Conservation (phyloP, 2,329 filamentous ascomycete genomes). For the Chaetomiaceae sp. region DNA sequence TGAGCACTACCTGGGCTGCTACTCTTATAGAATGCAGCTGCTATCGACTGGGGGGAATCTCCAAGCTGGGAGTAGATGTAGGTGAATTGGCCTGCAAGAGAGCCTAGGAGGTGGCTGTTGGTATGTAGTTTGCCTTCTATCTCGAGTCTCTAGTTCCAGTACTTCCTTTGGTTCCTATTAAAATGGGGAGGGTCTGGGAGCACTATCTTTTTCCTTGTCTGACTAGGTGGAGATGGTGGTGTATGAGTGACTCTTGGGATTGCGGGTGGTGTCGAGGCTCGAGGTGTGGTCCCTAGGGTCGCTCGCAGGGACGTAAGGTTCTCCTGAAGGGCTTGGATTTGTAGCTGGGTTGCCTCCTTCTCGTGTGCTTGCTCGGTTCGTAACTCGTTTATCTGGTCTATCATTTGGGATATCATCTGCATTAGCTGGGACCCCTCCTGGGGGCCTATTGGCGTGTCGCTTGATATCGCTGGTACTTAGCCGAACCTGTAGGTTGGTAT, state of each 20-base stretch:
- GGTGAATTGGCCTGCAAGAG: background rate
- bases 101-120: background rate
- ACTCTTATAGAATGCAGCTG: background rate
- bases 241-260: background rate
- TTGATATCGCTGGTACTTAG: no score
- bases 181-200: slow-evolving; percentile 5
- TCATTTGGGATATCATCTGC: background rate
- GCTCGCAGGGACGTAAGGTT: background rate
- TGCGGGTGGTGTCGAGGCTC: background rate
- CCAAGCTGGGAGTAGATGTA: slow-evolving; percentile 3
- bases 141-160: background rate
- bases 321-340: background rate
- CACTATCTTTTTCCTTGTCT: background rate
- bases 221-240: background rate
- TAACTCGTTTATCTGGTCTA: background rate
- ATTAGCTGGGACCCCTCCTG: background rate
- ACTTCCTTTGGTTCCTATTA: background rate
- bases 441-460: background rate
- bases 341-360: background rate
- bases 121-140: background rate
- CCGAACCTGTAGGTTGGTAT: no score
- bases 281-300: background rate
- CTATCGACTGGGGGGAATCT: background rate
- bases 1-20: background rate
- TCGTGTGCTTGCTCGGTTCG: background rate